Evolutionary conservation across 495 filamentous ascomycete genomes (phyloP), one percentile per base, ranked within the genome.

Genomic region (Penicillium mononematosum): DNA sequence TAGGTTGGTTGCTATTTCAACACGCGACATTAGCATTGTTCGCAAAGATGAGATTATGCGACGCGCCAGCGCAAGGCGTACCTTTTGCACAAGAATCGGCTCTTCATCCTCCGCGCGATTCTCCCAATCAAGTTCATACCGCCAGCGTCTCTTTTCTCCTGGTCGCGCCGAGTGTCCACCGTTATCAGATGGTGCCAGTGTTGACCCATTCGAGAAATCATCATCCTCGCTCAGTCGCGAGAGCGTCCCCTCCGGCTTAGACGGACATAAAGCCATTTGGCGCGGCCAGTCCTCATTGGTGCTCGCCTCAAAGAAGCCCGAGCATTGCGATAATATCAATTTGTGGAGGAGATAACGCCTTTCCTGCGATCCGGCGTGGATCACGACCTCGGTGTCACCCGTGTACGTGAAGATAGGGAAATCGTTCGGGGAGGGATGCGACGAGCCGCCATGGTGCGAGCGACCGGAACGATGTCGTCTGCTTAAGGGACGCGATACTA

Each of bases 231-330:
- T 83, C 55, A 88, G 84, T 56, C 82, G 76, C 52, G 78, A 78
- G 62, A 84, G 70, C 54, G 73, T 70, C 25, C 65, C 67, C 17
- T 75, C 75, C 5, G 62, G 65, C 44, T 72, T 70, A 11, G 68
- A 47, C 5, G 63, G 61, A 7, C 61, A 55, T 8, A 66, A 32
- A 14, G 55, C 51, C 36, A 59, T 51, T 48, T 75, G 73, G n/a
- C 82, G 79, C 58, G 89, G 87, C 91, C 92, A 96, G 70, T 92
- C 88, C 59, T 89, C 86, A 59, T 85, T 90, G 25, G 88, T 93
- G 65, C 89, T 90, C 32, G 90, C 89, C 73, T 95, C 89, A 72
- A 96, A 96, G 74, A 95, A 96, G 1, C 91, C 91, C 12, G 91
- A 95, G 64, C 89, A 93, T 74, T 94, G 88, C 36, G 88, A 83